Base-by-base conservation (phyloP, 108 stramenopile species). In the Asterionellopsis glacialis region DNA sequence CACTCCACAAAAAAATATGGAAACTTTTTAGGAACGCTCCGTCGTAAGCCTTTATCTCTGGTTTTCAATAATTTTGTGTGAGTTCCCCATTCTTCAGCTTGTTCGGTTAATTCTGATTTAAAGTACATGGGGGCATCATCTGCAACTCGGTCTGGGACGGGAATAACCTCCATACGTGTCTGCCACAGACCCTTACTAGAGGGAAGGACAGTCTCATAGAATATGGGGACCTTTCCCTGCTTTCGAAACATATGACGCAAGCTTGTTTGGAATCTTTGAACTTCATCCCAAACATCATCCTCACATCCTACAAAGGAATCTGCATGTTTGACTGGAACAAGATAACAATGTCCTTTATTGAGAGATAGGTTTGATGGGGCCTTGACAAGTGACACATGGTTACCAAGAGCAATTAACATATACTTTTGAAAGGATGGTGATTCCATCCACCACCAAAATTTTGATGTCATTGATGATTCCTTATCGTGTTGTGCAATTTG, bases 371-470 rank as follows among this genome's bases (percentile, higher is more conserved):
- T 75, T 0, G 75, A 55, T 5, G 87, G 90, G n/a, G 73, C 73
- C 79, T 84, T 67, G 22, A 87, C 77, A 49, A 88, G 66, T 11
- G 75, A 69, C 11, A 84, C 79, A 67, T 81, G 71, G 54, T 88
- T 75, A 23, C 87, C 87, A 38, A 86, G 48, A 0, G 81, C 81
- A 27, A 88, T 61, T 7, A 92, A 60, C 43, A 78, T 71, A 51
- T 81, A 67, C 43, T 82, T 83, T 15, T 69, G 59, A 69, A 88
- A 92, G 9, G 47, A 59, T 1, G 70, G 59, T 9, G 80, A 82
- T 51, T 87, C 83, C 64, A 91, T 65, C 90, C 90, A 91, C 86
- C 86, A 86, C 62, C 80, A 79, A 40, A 83, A 81, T 43, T 73
- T 76, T 18, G 71, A 58, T n/a, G 77, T 82, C 33, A 81, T 65